Percentiles rank a stretch among this genome's conserved stretches.
These are phyloP conservation scores for Aeschynomene evenia DNA, from an alignment of 306 rosid genomes.

Conservation along the genomic window DNA sequence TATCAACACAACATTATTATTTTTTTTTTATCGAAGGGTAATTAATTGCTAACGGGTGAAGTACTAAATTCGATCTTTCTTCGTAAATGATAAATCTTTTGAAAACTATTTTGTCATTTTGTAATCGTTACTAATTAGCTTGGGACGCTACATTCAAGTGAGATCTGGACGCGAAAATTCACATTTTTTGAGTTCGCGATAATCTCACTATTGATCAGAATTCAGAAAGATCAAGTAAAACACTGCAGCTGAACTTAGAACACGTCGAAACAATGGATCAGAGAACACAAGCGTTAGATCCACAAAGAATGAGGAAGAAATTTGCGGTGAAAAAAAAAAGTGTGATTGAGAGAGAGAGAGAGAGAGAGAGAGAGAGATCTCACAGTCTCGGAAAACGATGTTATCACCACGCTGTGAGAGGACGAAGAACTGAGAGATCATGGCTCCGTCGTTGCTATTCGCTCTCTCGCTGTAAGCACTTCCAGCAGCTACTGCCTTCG, in stretches of 20 bases:
- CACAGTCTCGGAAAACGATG: constrained; percentile 53
- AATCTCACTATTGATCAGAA: constrained; percentile 1
- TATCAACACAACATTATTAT: background rate
- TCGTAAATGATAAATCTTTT: too few species aligned
- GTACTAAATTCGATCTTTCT: too few species aligned
- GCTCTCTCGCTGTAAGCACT: background rate
- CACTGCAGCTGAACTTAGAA: background rate
- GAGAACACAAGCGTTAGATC: constrained; percentile 31
- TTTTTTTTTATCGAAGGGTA: background rate
- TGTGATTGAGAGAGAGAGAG: constrained; percentile 20
- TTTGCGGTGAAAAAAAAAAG: background rate
- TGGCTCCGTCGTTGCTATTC: constrained; percentile 9
- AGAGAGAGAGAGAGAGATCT: constrained; percentile 32
- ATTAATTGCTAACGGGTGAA: too few species aligned
- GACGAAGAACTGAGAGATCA: constrained; percentile 56
- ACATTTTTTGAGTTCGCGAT: constrained; percentile 1
- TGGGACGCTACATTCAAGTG: constrained; percentile 4
- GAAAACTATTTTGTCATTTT: too few species aligned
- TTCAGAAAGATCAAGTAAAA: background rate
- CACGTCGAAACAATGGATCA: constrained; percentile 27
- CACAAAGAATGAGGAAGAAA: background rate
- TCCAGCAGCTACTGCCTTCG: constrained; percentile 1
- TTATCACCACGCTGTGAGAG: constrained; percentile 54
- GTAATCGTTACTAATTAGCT: background rate
- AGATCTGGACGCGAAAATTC: constrained; percentile 32